A percentile compares a stretch with the other conserved stretches of the same genome.
These are phyloP conservation scores for Plasmodium ovale DNA, from an alignment of 169 alveolate genomes.

Conservation along the genomic window DNA sequence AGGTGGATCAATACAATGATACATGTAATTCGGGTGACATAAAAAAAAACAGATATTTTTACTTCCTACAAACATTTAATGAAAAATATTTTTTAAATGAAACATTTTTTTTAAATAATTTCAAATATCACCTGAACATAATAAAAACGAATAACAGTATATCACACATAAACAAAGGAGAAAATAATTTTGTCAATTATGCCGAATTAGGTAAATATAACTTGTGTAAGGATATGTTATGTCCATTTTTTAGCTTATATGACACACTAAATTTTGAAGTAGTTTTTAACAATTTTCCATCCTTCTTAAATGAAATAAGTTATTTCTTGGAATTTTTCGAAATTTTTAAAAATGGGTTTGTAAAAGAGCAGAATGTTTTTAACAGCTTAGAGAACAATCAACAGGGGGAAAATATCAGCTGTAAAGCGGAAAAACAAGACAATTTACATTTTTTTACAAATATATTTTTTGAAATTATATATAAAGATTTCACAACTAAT, in stretches of 20 bases:
- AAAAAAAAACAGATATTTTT: constrained; percentile 2
- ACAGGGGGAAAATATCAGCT: not conserved
- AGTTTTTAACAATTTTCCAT: constrained; percentile 18
- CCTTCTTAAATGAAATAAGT: constrained; percentile 45
- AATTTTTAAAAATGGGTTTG: constrained; percentile 48
- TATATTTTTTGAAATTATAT: constrained; percentile 69
- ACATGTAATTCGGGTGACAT: not conserved
- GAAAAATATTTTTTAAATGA: constrained; percentile 39
- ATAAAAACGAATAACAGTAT: constrained; percentile 7
- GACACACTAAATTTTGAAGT: constrained; percentile 19
- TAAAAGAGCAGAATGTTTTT: constrained; percentile 39
- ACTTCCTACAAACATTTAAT: constrained; percentile 34
- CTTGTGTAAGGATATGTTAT: constrained; percentile 16
- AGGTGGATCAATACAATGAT: not conserved
- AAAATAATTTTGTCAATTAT: not conserved
- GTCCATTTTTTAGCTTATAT: constrained; percentile 48
- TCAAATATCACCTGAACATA: constrained; percentile 19
- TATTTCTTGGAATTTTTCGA: constrained; percentile 37
- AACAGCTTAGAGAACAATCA: not conserved
- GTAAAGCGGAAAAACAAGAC: not conserved
- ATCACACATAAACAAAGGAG: not conserved
- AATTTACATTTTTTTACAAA: constrained; percentile 35
- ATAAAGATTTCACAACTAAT: constrained; percentile 57
- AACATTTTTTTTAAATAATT: constrained; percentile 45
- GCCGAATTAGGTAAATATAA: constrained; percentile 22